phyloP scores from a whole-genome alignment of 2,329 filamentous ascomycete species.

The Byssothecium circinans region DNA sequence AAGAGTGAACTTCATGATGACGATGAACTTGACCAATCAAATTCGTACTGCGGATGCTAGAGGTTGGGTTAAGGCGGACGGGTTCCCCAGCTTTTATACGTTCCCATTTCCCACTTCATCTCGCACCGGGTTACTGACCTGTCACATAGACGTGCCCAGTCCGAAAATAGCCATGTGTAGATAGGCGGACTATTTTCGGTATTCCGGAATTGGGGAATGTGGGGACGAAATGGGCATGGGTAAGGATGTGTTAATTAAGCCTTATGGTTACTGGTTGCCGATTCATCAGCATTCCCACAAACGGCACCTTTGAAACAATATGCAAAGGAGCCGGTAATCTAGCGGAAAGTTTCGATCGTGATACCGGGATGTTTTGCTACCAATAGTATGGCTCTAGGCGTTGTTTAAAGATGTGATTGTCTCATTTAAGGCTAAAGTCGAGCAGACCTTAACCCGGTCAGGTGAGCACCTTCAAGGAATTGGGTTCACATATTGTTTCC shows the following conservation, averaged over 20 bases:
- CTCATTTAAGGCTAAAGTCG: neutral
- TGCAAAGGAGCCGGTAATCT: conserved; percentile 1
- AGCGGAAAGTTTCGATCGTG: neutral
- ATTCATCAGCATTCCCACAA: neutral
- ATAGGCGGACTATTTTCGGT: neutral
- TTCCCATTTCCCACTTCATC: neutral
- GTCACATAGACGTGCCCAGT: neutral
- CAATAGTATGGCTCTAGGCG: too few relatives aligned
- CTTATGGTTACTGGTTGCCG: neutral
- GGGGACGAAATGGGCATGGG: neutral
- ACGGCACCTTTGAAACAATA: neutral
- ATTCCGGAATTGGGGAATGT: neutral
- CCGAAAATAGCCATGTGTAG: neutral
- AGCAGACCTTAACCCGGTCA: neutral
- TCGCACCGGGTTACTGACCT: neutral
- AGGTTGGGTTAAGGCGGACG: neutral
- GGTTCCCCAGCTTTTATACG: conserved; percentile 1
- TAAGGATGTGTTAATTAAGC: neutral
- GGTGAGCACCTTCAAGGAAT: neutral
- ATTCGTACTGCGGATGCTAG: conserved; percentile 2
- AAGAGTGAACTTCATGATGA: conserved; percentile 38
- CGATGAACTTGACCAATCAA: neutral
- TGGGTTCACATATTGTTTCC: neutral
- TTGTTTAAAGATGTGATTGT: too few relatives aligned
- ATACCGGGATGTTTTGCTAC: too few relatives aligned